Evolutionary conservation across 164 flowering plant genomes (phyloP).

Genomic region (Dillenia turbinata): DNA sequence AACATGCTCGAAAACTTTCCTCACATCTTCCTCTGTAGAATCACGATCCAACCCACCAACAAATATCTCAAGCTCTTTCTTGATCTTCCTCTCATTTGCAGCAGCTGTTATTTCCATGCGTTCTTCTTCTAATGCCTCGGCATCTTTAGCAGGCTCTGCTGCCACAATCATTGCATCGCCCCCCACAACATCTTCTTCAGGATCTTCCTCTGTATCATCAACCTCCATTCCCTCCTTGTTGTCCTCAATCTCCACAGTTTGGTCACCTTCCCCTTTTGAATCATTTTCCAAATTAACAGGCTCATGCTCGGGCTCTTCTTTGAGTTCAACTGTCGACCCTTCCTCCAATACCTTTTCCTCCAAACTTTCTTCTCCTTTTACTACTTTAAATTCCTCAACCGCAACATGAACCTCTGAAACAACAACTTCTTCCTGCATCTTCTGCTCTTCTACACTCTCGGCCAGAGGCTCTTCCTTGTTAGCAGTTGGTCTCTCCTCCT

Average conservation of each 20-base stretch:
- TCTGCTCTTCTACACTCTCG: background rate
- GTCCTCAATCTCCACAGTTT: background rate
- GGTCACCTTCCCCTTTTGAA: no score
- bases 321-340: conserved; percentile 9
- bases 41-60: conserved; percentile 74
- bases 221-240: background rate
- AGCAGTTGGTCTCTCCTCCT: background rate
- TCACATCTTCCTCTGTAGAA: conserved; percentile 65
- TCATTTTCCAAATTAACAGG: conserved; percentile 4
- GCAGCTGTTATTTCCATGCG: conserved; percentile 38
- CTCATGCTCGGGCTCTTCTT: conserved; percentile 11
- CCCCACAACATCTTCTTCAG: conserved; percentile 9
- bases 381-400: background rate
- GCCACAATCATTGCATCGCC: conserved; percentile 13
- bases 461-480: conserved; percentile 2
- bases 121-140: conserved; percentile 42
- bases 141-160: conserved; percentile 36
- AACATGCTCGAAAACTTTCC: conserved; percentile 51
- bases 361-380: conserved; percentile 3
- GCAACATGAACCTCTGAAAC: conserved; percentile 4
- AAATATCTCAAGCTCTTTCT: conserved; percentile 68
- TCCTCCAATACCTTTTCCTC: conserved; percentile 10
- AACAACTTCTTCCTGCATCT: conserved; percentile 12
- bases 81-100: conserved; percentile 50
- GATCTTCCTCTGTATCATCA: conserved; percentile 13